Conservation (phyloP, 2,329 filamentous ascomycete species). For the Aspergillus ruber region DNA sequence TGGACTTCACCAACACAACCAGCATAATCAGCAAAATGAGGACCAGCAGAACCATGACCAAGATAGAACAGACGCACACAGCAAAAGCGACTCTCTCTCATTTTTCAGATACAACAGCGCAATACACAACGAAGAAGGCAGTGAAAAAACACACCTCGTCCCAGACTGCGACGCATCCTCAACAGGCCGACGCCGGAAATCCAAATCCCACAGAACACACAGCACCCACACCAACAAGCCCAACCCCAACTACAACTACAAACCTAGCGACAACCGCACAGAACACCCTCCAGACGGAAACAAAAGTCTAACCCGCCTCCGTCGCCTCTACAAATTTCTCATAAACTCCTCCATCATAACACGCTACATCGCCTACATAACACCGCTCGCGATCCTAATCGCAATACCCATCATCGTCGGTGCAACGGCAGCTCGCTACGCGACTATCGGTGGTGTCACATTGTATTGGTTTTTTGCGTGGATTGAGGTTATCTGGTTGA, state of each 20-base stretch:
- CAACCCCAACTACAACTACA: background rate
- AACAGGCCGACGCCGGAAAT: background rate
- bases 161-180: background rate
- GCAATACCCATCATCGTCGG: constrained; percentile 59
- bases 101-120: constrained; percentile 16
- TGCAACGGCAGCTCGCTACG: constrained; percentile 43
- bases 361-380: constrained; percentile 57
- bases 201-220: constrained; percentile 13
- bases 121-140: constrained; percentile 19
- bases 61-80: background rate
- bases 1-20: background rate
- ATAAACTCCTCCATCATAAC: constrained; percentile 58
- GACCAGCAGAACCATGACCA: background rate
- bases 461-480: constrained; percentile 59
- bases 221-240: constrained; percentile 18
- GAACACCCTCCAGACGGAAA: background rate
- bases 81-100: background rate
- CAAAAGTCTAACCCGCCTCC: constrained; percentile 47
- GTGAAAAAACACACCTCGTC: background rate
- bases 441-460: constrained; percentile 50
- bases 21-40: background rate
- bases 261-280: background rate
- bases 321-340: constrained; percentile 54
- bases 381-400: constrained; percentile 52
- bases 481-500: constrained; percentile 60